phyloP scores from a whole-genome alignment of 371 early-diverging fungal genomes.

The Mucor saturninus region DNA sequence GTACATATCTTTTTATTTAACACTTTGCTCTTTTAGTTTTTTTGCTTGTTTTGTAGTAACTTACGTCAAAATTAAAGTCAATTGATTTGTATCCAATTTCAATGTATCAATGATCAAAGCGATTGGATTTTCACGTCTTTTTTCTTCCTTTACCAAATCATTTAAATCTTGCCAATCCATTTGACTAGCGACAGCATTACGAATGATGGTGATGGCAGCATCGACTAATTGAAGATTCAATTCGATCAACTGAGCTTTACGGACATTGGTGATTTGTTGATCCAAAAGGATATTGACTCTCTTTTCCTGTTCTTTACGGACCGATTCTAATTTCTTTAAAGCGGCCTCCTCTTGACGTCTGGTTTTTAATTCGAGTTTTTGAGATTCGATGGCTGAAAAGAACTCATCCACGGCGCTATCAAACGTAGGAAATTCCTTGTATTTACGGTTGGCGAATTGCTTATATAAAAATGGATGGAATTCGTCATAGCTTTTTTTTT shows the following conservation, averaged over 20 bases:
- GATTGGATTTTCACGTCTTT: slow-evolving; percentile 77
- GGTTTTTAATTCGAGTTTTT: slow-evolving; percentile 73
- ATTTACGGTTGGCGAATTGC: slow-evolving; percentile 60
- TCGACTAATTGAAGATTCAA: slow-evolving; percentile 84
- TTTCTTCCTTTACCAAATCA: slow-evolving; percentile 85
- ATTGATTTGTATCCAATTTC: slow-evolving; percentile 77
- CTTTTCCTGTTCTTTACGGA: slow-evolving; percentile 78
- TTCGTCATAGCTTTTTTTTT: slow-evolving; percentile 72
- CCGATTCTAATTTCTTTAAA: slow-evolving; percentile 81
- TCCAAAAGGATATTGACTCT: slow-evolving; percentile 77
- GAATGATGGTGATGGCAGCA: slow-evolving; percentile 82
- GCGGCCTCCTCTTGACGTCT: slow-evolving; percentile 80
- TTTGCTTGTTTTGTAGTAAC: background rate
- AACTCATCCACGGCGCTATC: slow-evolving; percentile 90
- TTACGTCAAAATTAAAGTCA: slow-evolving; percentile 63
- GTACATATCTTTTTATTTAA: too few relatives aligned
- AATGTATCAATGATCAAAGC: slow-evolving; percentile 75
- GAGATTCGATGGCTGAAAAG: slow-evolving; percentile 91
- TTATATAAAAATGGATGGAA: slow-evolving; percentile 86
- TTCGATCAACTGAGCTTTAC: slow-evolving; percentile 85
- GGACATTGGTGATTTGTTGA: slow-evolving; percentile 67
- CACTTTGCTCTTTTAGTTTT: too few relatives aligned
- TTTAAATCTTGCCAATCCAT: slow-evolving; percentile 97
- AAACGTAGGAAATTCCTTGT: slow-evolving; percentile 76
- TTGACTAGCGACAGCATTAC: slow-evolving; percentile 86